phyloP scores from a whole-genome alignment of 805 yeast genomes.

The Candida morakotiae region DNA sequence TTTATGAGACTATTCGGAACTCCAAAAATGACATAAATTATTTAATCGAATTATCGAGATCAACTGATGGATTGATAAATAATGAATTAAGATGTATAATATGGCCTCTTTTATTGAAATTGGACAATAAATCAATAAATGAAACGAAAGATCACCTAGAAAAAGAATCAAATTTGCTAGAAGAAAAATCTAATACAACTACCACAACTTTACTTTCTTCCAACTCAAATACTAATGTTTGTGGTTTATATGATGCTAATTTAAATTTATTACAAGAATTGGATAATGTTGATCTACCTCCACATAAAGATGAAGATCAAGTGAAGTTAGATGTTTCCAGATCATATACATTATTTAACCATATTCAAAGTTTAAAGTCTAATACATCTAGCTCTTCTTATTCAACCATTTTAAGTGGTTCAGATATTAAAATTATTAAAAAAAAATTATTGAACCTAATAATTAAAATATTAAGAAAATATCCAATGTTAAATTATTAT shows the following conservation, averaged over 20 bases:
- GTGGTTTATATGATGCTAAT: background rate
- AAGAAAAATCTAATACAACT: no score
- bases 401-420: constrained; percentile 28
- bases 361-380: constrained; percentile 19
- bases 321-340: constrained; percentile 74
- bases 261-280: constrained; percentile 14
- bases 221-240: no score
- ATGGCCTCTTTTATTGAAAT: constrained; percentile 51
- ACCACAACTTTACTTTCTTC: no score
- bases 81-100: constrained; percentile 36
- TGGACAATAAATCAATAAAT: constrained; percentile 7
- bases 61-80: constrained; percentile 46
- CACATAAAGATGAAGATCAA: constrained; percentile 75
- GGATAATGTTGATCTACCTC: constrained; percentile 26
- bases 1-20: constrained; percentile 20
- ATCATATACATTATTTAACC: constrained; percentile 48
- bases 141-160: background rate
- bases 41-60: constrained; percentile 31
- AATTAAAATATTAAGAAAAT: constrained; percentile 50
- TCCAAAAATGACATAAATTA: constrained; percentile 19
- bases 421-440: constrained; percentile 33
- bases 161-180: no score
- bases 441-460: constrained; percentile 42
- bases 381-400: constrained; percentile 13
- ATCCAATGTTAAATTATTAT: constrained; percentile 69